These are phyloP conservation scores for Claviceps sp. DNA, from an alignment of 2,329 filamentous ascomycete genomes.

Conservation along the genomic window DNA sequence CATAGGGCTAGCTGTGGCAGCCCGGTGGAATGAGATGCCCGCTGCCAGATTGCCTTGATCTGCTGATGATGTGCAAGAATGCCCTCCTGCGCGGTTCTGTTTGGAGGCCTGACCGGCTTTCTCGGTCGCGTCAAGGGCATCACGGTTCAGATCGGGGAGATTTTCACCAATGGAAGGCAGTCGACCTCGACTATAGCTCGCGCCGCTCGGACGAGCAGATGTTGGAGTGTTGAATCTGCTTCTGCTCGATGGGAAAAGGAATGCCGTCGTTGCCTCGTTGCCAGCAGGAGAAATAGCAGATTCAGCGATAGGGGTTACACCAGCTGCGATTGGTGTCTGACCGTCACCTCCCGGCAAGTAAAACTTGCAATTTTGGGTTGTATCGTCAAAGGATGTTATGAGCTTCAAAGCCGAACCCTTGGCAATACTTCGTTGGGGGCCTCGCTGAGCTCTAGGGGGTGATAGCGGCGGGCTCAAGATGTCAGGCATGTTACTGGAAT, in stretches of 20 bases:
- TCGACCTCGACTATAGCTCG: slow-evolving; percentile 48
- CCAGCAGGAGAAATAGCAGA: slow-evolving; percentile 52
- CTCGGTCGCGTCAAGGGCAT: slow-evolving; percentile 15
- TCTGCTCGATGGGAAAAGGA: slow-evolving; percentile 51
- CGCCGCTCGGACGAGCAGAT: slow-evolving; percentile 45
- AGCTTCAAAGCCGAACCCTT: slow-evolving; percentile 80
- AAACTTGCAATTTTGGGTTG: slow-evolving; percentile 49
- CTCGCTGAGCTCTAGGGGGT: slow-evolving; percentile 49
- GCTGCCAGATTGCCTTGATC: slow-evolving; percentile 29
- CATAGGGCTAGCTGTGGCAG: slow-evolving; percentile 54
- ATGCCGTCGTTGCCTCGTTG: slow-evolving; percentile 51
- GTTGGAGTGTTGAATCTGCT: slow-evolving; percentile 58
- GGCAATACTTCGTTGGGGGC: slow-evolving; percentile 49
- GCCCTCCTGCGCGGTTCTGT: slow-evolving; percentile 16
- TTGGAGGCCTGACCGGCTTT: slow-evolving; percentile 13
- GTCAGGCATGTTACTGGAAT: slow-evolving; percentile 35
- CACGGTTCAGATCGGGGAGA: slow-evolving; percentile 19
- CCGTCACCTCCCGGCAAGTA: slow-evolving; percentile 42
- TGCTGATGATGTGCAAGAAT: slow-evolving; percentile 23
- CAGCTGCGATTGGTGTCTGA: slow-evolving; percentile 64
- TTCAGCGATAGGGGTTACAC: slow-evolving; percentile 79
- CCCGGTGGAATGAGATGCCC: slow-evolving; percentile 42
- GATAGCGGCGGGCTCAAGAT: slow-evolving; percentile 60
- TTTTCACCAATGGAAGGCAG: slow-evolving; percentile 64
- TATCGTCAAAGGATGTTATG: slow-evolving; percentile 74